These are phyloP conservation scores for Cadophora sp. DNA, from an alignment of 2,329 filamentous ascomycete species.

Conservation along the genomic window DNA sequence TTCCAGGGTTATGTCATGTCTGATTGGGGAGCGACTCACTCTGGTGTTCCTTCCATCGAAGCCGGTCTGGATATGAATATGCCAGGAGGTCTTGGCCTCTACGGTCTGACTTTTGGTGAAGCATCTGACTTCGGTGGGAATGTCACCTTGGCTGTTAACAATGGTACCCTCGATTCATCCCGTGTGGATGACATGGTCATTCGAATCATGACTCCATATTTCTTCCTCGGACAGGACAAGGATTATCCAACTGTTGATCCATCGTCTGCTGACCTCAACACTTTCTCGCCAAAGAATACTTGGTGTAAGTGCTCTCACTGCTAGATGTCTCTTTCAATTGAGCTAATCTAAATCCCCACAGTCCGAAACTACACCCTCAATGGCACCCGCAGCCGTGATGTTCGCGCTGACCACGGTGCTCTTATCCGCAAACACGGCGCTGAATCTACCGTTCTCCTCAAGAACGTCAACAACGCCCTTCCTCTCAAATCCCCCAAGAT, in stretches of 20 bases:
- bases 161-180: conserved; percentile 61
- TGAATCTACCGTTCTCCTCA: conserved; percentile 69
- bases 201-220: conserved; percentile 68
- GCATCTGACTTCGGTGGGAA: conserved; percentile 39
- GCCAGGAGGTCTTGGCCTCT: conserved; percentile 63
- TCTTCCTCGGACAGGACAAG: conserved; percentile 56
- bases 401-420: conserved; percentile 71
- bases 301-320: conserved; percentile 14
- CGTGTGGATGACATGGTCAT: conserved; percentile 69
- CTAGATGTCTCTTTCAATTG: not conserved
- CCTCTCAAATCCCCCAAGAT: conserved; percentile 53
- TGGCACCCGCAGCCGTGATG: conserved; percentile 68
- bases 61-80: conserved; percentile 75
- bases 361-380: conserved; percentile 84
- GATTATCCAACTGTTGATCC: conserved; percentile 49
- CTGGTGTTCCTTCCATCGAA: conserved; percentile 77
- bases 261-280: conserved; percentile 30
- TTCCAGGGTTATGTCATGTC: conserved; percentile 86
- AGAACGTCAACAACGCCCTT: conserved; percentile 61
- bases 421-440: conserved; percentile 67
- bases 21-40: conserved; percentile 84
- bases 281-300: conserved; percentile 24
- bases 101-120: conserved; percentile 57
- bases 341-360: not conserved
- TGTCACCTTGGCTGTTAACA: conserved; percentile 60